A percentile compares a stretch with the other conserved stretches of the same genome.
Evolutionary conservation across 208 protist genomes (phyloP).

Genomic region (Trypanosoma boissoni): DNA sequence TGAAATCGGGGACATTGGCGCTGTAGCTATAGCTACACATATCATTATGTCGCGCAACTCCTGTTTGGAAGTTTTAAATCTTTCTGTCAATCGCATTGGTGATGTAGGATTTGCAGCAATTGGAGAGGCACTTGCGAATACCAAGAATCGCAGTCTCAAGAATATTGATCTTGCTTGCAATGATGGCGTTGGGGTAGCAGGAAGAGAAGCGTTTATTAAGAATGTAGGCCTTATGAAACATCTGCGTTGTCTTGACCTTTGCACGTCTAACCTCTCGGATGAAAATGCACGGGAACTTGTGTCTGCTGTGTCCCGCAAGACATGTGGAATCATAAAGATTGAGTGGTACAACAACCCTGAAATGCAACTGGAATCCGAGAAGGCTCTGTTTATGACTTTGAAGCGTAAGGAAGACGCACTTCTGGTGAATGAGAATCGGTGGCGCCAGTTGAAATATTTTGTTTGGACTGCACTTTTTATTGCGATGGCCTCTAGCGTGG

Average conservation of each 20-base stretch:
- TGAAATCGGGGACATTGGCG: conserved; percentile 66
- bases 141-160: conserved; percentile 40
- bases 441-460: not conserved
- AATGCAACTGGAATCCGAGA: conserved; percentile 57
- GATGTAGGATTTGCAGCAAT: conserved; percentile 71
- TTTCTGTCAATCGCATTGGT: conserved; percentile 78
- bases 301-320: conserved; percentile 37
- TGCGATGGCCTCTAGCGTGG: conserved; percentile 18
- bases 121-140: conserved; percentile 59
- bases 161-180: conserved; percentile 78
- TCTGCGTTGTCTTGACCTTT: conserved; percentile 67
- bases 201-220: conserved; percentile 43
- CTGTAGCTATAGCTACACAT: conserved; percentile 50
- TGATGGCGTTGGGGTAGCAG: conserved; percentile 46
- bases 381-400: conserved; percentile 50
- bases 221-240: conserved; percentile 33
- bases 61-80: conserved; percentile 56
- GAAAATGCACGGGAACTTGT: conserved; percentile 50
- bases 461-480: conserved; percentile 2
- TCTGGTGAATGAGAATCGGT: not conserved
- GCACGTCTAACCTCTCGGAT: conserved; percentile 68
- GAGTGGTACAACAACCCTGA: conserved; percentile 88
- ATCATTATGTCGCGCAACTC: conserved; percentile 50
- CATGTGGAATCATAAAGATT: conserved; percentile 47
- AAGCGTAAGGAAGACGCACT: conserved; percentile 27